A percentile compares a stretch with the other conserved stretches of the same genome.
phyloP scores from a whole-genome alignment of 768 basidiomycete genomes.

The Lenzites betulinus region DNA sequence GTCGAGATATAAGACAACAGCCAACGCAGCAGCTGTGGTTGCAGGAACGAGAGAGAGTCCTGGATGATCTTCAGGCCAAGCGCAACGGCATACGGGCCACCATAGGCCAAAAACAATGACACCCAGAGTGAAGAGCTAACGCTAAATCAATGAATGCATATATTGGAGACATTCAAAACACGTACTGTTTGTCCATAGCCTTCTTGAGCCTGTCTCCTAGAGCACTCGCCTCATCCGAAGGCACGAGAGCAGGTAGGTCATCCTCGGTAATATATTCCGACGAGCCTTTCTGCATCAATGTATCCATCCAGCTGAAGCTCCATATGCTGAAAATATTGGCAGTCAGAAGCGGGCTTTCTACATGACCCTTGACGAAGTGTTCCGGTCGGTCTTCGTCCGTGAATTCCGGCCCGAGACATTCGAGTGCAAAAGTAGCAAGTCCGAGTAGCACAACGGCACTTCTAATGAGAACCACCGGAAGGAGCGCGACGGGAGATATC shows the following conservation, averaged over 20 bases:
- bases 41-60: constrained; percentile 79
- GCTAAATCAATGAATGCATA: background rate
- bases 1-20: constrained; percentile 79
- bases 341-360: constrained; percentile 70
- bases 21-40: constrained; percentile 83
- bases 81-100: constrained; percentile 68
- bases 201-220: constrained; percentile 62
- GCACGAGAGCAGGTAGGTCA: constrained; percentile 77
- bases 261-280: constrained; percentile 74
- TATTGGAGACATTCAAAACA: background rate
- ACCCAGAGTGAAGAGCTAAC: constrained; percentile 65
- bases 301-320: constrained; percentile 88
- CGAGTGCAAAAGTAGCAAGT: constrained; percentile 58
- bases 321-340: constrained; percentile 84
- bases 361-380: constrained; percentile 54
- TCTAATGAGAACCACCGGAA: constrained; percentile 47
- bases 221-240: constrained; percentile 67
- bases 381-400: constrained; percentile 36
- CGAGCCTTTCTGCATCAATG: constrained; percentile 70
- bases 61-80: constrained; percentile 71
- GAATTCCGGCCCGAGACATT: constrained; percentile 69
- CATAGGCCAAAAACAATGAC: constrained; percentile 78
- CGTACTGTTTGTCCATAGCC: constrained; percentile 67
- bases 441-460: constrained; percentile 47
- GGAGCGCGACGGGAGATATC: constrained; percentile 31